Evolutionary conservation across 371 early-diverging fungal species (phyloP).

Genomic region (Rhizopus sp.): DNA sequence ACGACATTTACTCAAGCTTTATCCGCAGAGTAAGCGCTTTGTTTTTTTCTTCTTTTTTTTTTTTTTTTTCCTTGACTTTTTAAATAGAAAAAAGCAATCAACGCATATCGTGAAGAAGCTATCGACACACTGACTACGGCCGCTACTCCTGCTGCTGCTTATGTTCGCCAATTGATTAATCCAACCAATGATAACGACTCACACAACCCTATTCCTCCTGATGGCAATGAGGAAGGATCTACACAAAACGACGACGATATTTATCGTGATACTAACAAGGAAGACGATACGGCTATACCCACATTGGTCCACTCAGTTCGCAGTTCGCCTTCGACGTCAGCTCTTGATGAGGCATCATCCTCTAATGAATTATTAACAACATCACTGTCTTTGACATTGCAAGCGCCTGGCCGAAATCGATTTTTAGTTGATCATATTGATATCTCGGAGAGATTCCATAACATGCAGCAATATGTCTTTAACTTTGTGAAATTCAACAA

Average conservation of each 20-base stretch:
- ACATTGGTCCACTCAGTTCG: conserved; percentile 10
- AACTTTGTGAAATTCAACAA: conserved; percentile 14
- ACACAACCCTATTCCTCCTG: conserved; percentile 9
- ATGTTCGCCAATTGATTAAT: conserved; percentile 16
- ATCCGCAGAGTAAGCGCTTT: conserved; percentile 13
- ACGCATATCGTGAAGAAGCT: conserved; percentile 18
- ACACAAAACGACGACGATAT: conserved; percentile 11
- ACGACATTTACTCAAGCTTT: conserved; percentile 12
- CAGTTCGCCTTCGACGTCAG: conserved; percentile 6
- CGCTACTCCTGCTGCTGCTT: conserved; percentile 14
- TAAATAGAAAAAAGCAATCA: conserved; percentile 15
- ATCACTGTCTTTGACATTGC: conserved; percentile 18
- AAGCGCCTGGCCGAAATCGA: conserved; percentile 11
- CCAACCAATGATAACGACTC: conserved; percentile 5
- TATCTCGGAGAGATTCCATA: conserved; percentile 25
- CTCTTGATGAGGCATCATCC: conserved; percentile 11
- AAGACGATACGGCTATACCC: conserved; percentile 2
- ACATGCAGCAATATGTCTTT: conserved; percentile 23
- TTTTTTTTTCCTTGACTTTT: conserved; percentile 13
- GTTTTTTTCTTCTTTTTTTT: conserved; percentile 11
- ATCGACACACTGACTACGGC: conserved; percentile 16
- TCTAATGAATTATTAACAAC: conserved; percentile 13
- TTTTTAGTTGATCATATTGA: conserved; percentile 19
- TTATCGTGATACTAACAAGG: conserved; percentile 11
- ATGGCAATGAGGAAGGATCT: conserved; percentile 12